Evolutionary conservation across 2,329 filamentous ascomycete genomes (phyloP).

Genomic region (Drechslerella stenobrocha): DNA sequence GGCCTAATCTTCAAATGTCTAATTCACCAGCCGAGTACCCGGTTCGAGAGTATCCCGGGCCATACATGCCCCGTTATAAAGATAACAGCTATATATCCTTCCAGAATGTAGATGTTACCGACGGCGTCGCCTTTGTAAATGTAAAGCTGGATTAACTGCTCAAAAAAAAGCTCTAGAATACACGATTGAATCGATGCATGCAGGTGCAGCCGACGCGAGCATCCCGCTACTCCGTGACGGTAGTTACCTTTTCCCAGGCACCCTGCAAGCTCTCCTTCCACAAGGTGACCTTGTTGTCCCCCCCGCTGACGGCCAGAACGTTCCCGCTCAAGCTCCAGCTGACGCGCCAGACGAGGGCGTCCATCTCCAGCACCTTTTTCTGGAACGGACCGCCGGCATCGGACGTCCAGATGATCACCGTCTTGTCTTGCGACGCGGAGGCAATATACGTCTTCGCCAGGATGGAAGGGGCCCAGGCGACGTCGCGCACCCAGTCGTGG

Average conservation of each 20-base stretch:
- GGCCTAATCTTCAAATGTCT: too few relatives aligned
- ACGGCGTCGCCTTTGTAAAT: too few relatives aligned
- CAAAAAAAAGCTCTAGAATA: constrained; percentile 1
- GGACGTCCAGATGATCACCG: constrained; percentile 93
- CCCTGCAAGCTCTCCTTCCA: constrained; percentile 99
- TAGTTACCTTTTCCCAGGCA: constrained; percentile 96
- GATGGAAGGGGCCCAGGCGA: constrained; percentile 94
- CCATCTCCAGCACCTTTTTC: constrained; percentile 81
- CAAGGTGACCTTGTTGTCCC: constrained; percentile 93
- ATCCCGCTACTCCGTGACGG: constrained; percentile 75
- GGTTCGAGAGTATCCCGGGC: too few relatives aligned
- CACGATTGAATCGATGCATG: neutral
- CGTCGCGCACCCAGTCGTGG: constrained; percentile 94
- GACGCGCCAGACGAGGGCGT: constrained; percentile 88
- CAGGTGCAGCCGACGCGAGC: neutral
- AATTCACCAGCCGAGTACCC: too few relatives aligned
- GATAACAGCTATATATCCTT: too few relatives aligned
- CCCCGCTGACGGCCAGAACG: constrained; percentile 87
- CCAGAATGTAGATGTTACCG: too few relatives aligned
- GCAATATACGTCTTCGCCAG: constrained; percentile 96
- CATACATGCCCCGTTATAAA: too few relatives aligned
- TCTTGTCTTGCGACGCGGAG: constrained; percentile 93
- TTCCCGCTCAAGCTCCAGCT: constrained; percentile 98
- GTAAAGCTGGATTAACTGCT: too few relatives aligned
- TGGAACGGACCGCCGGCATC: constrained; percentile 76